A percentile compares a stretch with the other conserved stretches of the same genome.
These are phyloP conservation scores for Trypanosoma boissoni DNA, from an alignment of 208 protist genomes.

Conservation along the genomic window DNA sequence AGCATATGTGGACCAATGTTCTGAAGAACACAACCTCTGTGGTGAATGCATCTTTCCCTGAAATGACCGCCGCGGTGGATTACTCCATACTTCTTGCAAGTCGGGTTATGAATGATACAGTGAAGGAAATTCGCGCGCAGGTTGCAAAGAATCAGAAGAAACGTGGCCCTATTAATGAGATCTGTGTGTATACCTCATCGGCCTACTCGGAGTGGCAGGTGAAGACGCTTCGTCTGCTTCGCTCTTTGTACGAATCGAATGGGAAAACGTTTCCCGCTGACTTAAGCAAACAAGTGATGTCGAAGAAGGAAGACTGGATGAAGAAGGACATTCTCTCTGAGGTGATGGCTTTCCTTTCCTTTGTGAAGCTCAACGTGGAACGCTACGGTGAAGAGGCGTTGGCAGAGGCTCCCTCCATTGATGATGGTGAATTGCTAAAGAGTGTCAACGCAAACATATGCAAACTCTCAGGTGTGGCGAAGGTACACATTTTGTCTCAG, in stretches of 20 bases:
- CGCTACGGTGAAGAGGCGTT: constrained; percentile 79
- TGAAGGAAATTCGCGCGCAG: constrained; percentile 87
- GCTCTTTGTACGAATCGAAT: constrained; percentile 53
- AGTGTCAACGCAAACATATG: constrained; percentile 49
- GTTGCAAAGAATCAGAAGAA: constrained; percentile 81
- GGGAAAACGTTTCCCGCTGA: constrained; percentile 56
- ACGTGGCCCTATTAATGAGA: constrained; percentile 52
- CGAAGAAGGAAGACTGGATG: constrained; percentile 47
- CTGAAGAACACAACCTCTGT: constrained; percentile 65
- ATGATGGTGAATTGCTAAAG: constrained; percentile 61
- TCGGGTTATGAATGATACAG: constrained; percentile 76
- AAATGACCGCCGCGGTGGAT: constrained; percentile 62
- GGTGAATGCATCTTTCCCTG: constrained; percentile 57
- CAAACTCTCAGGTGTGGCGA: constrained; percentile 61
- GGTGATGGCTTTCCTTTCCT: constrained; percentile 89
- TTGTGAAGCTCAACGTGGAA: constrained; percentile 75
- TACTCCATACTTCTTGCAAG: constrained; percentile 66
- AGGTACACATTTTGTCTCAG: constrained; percentile 39
- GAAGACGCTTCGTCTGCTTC: constrained; percentile 68
- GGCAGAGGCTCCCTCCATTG: constrained; percentile 50
- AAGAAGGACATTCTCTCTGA: constrained; percentile 79
- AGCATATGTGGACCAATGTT: constrained; percentile 95
- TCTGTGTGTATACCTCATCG: constrained; percentile 70
- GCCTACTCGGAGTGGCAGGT: constrained; percentile 75
- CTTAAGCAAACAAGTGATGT: constrained; percentile 67